phyloP scores from a whole-genome alignment of 2,329 filamentous ascomycete genomes.

The Aspergillus calidoustus region DNA sequence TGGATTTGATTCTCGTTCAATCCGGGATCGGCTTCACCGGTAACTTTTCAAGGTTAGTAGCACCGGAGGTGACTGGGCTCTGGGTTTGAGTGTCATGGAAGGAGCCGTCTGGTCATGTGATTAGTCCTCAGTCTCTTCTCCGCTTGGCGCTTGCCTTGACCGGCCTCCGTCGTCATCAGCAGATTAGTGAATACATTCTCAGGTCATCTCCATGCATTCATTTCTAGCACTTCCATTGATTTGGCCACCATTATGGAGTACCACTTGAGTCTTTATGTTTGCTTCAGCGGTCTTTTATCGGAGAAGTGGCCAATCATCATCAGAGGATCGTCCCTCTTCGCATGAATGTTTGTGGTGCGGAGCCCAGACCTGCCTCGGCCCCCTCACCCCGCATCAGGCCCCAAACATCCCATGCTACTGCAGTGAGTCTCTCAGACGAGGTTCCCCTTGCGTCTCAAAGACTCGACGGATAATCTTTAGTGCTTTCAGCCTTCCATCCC shows the following conservation, averaged over 20 bases:
- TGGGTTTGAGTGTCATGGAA: too few species aligned
- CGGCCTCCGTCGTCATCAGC: too few species aligned
- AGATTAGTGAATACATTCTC: too few species aligned
- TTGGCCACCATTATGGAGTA: not conserved
- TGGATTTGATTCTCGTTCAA: not conserved
- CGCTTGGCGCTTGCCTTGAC: too few species aligned
- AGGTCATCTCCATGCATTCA: not conserved
- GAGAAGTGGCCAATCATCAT: slow-evolving; percentile 31
- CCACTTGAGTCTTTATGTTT: not conserved
- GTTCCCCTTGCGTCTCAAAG: slow-evolving; percentile 22
- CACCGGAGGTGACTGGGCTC: too few species aligned
- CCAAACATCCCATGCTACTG: not conserved
- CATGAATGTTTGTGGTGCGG: not conserved
- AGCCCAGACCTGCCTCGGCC: not conserved
- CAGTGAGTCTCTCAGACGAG: not conserved
- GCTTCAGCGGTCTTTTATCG: slow-evolving; percentile 35
- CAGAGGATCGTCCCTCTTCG: slow-evolving; percentile 21
- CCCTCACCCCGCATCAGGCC: slow-evolving; percentile 1
- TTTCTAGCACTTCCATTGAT: not conserved
- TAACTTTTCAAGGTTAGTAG: not conserved
- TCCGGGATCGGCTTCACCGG: not conserved
- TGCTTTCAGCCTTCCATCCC: not conserved
- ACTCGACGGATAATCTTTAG: slow-evolving; percentile 29
- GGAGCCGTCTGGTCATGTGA: too few species aligned
- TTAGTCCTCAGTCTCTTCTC: too few species aligned